A percentile compares a stretch with the other conserved stretches of the same genome.
These are phyloP conservation scores for Pisolithus albus DNA, from an alignment of 768 basidiomycete species.

Conservation along the genomic window DNA sequence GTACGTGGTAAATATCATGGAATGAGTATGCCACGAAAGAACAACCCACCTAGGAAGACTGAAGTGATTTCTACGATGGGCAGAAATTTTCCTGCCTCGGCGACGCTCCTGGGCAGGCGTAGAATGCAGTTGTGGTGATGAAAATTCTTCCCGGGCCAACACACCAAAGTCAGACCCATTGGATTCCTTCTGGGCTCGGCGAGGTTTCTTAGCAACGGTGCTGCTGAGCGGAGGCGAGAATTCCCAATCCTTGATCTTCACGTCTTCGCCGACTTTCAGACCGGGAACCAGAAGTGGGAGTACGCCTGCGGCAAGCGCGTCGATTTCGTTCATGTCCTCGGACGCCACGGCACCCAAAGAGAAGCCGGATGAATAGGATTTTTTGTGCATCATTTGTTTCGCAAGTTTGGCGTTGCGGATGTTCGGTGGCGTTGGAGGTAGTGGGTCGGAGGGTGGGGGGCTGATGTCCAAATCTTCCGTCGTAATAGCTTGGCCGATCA, in stretches of 20 bases:
- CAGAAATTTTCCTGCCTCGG: slow-evolving; percentile 38
- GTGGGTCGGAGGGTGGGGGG: slow-evolving; percentile 55
- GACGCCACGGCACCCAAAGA: slow-evolving; percentile 53
- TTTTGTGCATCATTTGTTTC: slow-evolving; percentile 46
- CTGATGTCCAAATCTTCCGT: slow-evolving; percentile 30
- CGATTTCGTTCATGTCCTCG: slow-evolving; percentile 53
- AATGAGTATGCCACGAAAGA: background rate
- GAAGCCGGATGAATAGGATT: slow-evolving; percentile 58
- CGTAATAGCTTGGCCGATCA: slow-evolving; percentile 35
- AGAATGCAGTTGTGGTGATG: slow-evolving; percentile 53
- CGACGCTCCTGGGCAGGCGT: slow-evolving; percentile 44
- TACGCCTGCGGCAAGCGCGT: slow-evolving; percentile 62
- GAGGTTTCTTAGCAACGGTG: slow-evolving; percentile 33
- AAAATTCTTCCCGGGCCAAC: slow-evolving; percentile 35
- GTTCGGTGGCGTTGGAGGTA: slow-evolving; percentile 70
- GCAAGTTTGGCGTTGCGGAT: slow-evolving; percentile 52
- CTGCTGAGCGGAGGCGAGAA: slow-evolving; percentile 30
- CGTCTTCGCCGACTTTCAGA: slow-evolving; percentile 48
- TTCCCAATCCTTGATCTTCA: slow-evolving; percentile 47
- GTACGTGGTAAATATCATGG: slow-evolving; percentile 2
- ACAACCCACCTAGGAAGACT: slow-evolving; percentile 60
- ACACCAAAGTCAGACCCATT: slow-evolving; percentile 24
- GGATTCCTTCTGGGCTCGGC: slow-evolving; percentile 4
- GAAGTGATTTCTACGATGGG: slow-evolving; percentile 56
- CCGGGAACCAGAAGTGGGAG: slow-evolving; percentile 64